These are phyloP conservation scores for Diplodia intermedia DNA, from an alignment of 2,329 filamentous ascomycete species.

Conservation along the genomic window DNA sequence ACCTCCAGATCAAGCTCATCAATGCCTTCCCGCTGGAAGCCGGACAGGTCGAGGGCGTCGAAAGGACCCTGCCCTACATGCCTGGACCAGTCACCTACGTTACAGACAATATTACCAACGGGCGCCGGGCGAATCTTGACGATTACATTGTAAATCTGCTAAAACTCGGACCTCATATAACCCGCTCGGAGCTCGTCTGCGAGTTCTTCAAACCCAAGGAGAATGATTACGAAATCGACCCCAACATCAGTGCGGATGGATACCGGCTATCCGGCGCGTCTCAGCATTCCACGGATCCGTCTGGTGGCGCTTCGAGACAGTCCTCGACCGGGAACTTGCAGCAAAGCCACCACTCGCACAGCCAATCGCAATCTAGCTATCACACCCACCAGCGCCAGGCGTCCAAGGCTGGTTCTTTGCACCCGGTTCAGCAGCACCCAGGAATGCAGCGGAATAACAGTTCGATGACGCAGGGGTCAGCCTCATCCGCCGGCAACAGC, in stretches of 20 bases:
- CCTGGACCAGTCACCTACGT: constrained; percentile 97
- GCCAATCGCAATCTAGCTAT: constrained; percentile 33
- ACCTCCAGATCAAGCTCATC: constrained; percentile 94
- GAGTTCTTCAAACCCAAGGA: constrained; percentile 89
- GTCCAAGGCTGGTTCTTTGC: constrained; percentile 43
- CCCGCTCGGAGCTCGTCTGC: constrained; percentile 81
- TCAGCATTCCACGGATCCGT: constrained; percentile 46
- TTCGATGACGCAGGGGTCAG: constrained; percentile 44
- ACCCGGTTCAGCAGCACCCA: constrained; percentile 32
- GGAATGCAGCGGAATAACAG: constrained; percentile 49
- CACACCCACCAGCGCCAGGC: constrained; percentile 49
- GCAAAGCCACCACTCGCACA: constrained; percentile 36
- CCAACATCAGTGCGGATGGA: constrained; percentile 69
- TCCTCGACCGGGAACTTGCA: constrained; percentile 42
- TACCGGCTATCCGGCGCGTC: constrained; percentile 73
- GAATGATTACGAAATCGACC: constrained; percentile 92
- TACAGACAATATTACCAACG: constrained; percentile 96
- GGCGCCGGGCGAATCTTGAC: constrained; percentile 88
- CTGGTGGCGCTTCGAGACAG: constrained; percentile 47
- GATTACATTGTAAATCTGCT: constrained; percentile 94
- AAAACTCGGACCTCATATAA: constrained; percentile 81
- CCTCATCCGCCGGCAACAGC: constrained; percentile 37
- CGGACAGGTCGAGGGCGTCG: constrained; percentile 76
- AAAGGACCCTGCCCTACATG: constrained; percentile 93
- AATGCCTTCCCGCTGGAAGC: constrained; percentile 92